These are phyloP conservation scores for Cucumis hystrix DNA, from an alignment of 306 rosid genomes.

Conservation along the genomic window DNA sequence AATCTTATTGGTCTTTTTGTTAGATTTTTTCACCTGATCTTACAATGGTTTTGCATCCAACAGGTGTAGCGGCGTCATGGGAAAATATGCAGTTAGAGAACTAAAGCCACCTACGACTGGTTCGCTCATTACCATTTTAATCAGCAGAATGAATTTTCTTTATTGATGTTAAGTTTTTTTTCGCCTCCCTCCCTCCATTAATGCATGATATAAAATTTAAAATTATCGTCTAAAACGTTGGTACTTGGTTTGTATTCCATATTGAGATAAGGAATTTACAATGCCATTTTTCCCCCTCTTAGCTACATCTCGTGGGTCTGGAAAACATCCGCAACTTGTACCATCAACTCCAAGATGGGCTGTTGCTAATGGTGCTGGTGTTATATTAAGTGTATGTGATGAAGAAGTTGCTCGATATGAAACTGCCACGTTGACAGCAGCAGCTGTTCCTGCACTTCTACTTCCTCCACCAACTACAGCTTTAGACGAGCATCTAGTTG, in stretches of 20 bases:
- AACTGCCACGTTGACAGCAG: conserved; percentile 95
- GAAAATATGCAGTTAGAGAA: conserved; percentile 97
- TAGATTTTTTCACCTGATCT: not conserved
- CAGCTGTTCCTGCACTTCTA: conserved; percentile 91
- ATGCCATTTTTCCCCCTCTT: not conserved
- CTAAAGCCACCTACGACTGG: conserved; percentile 88
- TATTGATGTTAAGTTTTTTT: not conserved
- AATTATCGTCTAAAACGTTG: not conserved
- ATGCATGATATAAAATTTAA: not conserved
- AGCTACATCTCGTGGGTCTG: conserved; percentile 90
- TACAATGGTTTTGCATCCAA: not conserved
- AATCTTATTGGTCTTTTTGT: not conserved
- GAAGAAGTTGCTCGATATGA: conserved; percentile 97
- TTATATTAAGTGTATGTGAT: conserved; percentile 94
- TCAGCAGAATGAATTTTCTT: not conserved
- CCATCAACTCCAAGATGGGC: conserved; percentile 99
- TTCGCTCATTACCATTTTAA: conserved; percentile 12
- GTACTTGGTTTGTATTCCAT: not conserved
- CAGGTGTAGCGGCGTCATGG: conserved; percentile 99
- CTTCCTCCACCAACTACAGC: conserved; percentile 99
- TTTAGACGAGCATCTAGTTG: conserved; percentile 94
- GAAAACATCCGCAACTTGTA: conserved; percentile 94
- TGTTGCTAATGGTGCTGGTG: conserved; percentile 99
- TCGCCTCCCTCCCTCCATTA: not conserved
- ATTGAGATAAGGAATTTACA: not conserved